Percentiles rank a stretch among this genome's conserved stretches.
Conservation (phyloP, 2,329 filamentous ascomycete species). For the Alternaria brassicae region DNA sequence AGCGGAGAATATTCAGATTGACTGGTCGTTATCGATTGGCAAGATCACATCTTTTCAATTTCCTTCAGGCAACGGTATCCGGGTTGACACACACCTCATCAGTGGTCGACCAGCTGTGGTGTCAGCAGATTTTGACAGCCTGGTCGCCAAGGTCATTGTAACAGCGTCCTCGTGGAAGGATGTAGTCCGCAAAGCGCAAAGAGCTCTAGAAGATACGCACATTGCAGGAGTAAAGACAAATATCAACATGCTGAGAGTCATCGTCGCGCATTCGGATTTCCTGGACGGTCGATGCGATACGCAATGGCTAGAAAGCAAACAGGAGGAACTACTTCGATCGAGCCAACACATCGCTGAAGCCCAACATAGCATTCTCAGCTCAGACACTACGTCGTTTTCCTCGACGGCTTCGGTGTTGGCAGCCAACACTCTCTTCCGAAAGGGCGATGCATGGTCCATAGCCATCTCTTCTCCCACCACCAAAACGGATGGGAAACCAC, state of each 20-base stretch:
- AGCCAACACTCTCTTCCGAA: conserved; percentile 60
- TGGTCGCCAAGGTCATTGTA: conserved; percentile 66
- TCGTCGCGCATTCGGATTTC: conserved; percentile 62
- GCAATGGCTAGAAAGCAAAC: conserved; percentile 63
- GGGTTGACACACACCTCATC: conserved; percentile 64
- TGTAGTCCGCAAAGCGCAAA: conserved; percentile 60
- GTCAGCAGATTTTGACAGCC: conserved; percentile 64
- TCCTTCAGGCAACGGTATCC: conserved; percentile 64
- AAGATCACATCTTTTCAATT: conserved; percentile 63
- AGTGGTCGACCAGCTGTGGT: conserved; percentile 54
- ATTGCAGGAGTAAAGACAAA: conserved; percentile 68
- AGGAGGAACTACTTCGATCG: conserved; percentile 51
- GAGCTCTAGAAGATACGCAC: conserved; percentile 63
- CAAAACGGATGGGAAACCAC: conserved; percentile 11
- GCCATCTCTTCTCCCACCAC: conserved; percentile 49
- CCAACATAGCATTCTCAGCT: not conserved
- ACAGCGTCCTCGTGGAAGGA: conserved; percentile 62
- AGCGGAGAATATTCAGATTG: conserved; percentile 61
- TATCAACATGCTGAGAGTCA: conserved; percentile 61
- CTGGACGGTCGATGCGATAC: conserved; percentile 59
- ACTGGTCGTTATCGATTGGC: conserved; percentile 66
- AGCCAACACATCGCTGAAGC: conserved; percentile 19
- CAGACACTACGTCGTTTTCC: conserved; percentile 3
- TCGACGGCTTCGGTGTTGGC: conserved; percentile 12
- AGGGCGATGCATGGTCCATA: conserved; percentile 66